These are phyloP conservation scores for Cadophora sp. DNA, from an alignment of 2,329 filamentous ascomycete genomes.

Conservation along the genomic window DNA sequence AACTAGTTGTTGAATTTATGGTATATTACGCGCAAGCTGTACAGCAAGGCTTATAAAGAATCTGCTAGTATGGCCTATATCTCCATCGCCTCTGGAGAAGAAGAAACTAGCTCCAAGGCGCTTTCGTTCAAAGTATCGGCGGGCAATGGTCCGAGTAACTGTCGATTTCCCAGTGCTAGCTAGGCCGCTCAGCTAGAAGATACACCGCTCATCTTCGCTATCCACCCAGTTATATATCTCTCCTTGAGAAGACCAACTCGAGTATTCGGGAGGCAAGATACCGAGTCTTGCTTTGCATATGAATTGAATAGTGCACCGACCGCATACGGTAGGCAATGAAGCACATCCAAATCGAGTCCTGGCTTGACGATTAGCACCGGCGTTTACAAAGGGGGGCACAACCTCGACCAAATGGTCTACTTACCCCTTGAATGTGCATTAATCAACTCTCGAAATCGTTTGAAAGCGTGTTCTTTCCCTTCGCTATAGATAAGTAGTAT, in stretches of 20 bases:
- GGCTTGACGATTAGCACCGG: not conserved
- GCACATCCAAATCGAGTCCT: no score
- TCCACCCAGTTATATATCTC: conserved; percentile 32
- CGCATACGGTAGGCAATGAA: no score
- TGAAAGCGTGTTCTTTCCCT: no score
- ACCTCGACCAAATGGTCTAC: no score
- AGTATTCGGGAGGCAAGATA: conserved; percentile 38
- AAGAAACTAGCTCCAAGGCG: conserved; percentile 13
- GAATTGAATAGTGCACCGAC: conserved; percentile 36
- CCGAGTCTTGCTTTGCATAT: conserved; percentile 33
- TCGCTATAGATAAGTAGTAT: no score
- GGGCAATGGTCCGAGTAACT: not conserved
- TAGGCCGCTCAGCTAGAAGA: conserved; percentile 14
- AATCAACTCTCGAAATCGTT: no score
- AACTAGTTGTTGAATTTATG: not conserved
- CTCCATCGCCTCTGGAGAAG: conserved; percentile 10
- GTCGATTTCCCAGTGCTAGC: conserved; percentile 6
- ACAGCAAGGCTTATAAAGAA: conserved; percentile 10
- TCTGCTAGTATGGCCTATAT: not conserved
- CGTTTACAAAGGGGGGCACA: not conserved
- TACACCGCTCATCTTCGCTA: conserved; percentile 15
- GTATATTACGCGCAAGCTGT: not conserved
- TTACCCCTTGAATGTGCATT: no score
- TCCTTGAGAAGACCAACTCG: conserved; percentile 37
- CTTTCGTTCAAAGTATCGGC: not conserved